Conservation (phyloP, 2,329 filamentous ascomycete species). For the Paramyrothecium roridum region DNA sequence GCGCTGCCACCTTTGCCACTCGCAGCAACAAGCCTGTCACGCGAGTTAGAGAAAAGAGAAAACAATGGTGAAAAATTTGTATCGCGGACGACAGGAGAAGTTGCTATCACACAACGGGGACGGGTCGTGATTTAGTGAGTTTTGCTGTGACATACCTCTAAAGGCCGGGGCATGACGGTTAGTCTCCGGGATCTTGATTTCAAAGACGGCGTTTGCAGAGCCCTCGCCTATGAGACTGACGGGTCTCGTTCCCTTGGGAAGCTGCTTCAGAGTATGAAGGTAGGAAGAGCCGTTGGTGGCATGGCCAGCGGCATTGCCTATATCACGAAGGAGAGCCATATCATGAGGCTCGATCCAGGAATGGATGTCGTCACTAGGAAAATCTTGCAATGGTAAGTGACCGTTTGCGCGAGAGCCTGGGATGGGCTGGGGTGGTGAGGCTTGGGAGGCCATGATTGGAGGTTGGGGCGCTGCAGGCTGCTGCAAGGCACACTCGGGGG, state of each 20-base stretch:
- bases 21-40: constrained; percentile 30
- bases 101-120: too few relatives aligned
- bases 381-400: background rate
- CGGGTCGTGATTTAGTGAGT: too few relatives aligned
- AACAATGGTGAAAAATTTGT: constrained; percentile 4
- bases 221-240: constrained; percentile 60
- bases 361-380: background rate
- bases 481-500: background rate
- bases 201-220: constrained; percentile 74
- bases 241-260: constrained; percentile 29
- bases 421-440: background rate
- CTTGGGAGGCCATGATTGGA: constrained; percentile 1
- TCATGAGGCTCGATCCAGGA: constrained; percentile 2
- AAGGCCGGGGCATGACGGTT: constrained; percentile 24
- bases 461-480: background rate
- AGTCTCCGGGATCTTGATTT: constrained; percentile 41
- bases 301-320: constrained; percentile 6
- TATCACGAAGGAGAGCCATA: constrained; percentile 22
- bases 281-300: constrained; percentile 13
- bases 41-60: constrained; percentile 3
- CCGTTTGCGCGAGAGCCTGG: background rate
- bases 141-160: constrained; percentile 25
- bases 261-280: constrained; percentile 23
- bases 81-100: too few relatives aligned
- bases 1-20: constrained; percentile 33